Conservation (phyloP, 129 eudicot species). For the Escallonia rubra region DNA sequence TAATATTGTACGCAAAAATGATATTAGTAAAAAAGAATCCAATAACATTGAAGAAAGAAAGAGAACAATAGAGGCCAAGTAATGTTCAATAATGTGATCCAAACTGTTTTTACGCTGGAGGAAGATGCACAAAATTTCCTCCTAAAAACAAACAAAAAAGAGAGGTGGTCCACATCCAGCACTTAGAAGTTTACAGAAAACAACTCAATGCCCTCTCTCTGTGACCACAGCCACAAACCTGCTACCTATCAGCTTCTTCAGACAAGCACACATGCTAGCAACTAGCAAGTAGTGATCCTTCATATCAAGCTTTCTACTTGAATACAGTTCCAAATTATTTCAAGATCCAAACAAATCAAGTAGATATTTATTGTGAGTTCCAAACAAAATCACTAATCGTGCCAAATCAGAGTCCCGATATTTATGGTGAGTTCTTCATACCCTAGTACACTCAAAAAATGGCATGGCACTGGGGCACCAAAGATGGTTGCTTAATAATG, state of each 20-base stretch:
- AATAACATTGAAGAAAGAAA: no score
- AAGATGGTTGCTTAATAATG: no score
- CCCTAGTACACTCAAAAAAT: no score
- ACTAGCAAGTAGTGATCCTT: no score
- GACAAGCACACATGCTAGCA: not conserved
- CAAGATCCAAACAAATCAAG: not conserved
- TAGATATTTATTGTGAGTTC: no score
- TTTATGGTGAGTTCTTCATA: no score
- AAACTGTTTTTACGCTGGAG: not conserved
- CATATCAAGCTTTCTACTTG: not conserved
- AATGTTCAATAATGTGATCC: not conserved
- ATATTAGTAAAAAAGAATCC: not conserved
- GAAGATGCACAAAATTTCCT: not conserved
- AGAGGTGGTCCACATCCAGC: not conserved
- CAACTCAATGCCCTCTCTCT: not conserved
- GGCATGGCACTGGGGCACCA: no score
- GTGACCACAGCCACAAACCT: not conserved
- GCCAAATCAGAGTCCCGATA: no score
- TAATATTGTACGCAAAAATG: not conserved
- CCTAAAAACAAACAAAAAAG: not conserved
- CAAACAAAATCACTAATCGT: no score
- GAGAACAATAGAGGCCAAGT: not conserved
- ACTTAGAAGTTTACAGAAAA: not conserved
- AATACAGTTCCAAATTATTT: not conserved
- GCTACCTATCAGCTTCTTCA: not conserved